Evolutionary conservation across 2,329 filamentous ascomycete genomes (phyloP).

Genomic region (Chaetomiaceae sp.): DNA sequence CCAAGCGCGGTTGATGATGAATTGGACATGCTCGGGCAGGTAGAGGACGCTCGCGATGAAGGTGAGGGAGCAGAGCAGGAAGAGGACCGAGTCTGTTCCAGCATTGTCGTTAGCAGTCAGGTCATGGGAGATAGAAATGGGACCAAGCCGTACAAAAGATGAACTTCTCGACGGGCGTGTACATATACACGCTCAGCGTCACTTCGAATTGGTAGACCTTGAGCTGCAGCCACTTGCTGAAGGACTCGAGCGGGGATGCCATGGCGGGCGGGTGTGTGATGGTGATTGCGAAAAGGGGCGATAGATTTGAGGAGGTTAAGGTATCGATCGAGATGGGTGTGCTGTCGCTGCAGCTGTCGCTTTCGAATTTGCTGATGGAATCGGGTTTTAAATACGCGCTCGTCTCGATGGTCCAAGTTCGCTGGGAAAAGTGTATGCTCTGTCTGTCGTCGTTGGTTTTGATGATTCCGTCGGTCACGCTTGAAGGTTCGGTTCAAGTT

Average conservation of each 20-base stretch:
- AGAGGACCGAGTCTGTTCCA: slow-evolving; percentile 76
- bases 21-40: slow-evolving; percentile 83
- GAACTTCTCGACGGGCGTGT: slow-evolving; percentile 92
- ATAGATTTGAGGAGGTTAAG: too few relatives aligned
- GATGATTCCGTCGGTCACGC: neutral
- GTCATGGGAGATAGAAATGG: neutral
- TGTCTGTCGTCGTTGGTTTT: too few relatives aligned
- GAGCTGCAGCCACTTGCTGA: slow-evolving; percentile 82
- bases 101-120: neutral
- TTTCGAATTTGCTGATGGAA: neutral
- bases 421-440: too few relatives aligned
- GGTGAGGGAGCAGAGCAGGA: slow-evolving; percentile 83
- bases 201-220: slow-evolving; percentile 99
- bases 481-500: neutral
- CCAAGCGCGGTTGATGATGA: slow-evolving; percentile 79
- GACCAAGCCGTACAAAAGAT: slow-evolving; percentile 73
- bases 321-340: neutral
- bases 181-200: slow-evolving; percentile 94
- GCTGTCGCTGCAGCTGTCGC: neutral
- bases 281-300: neutral
- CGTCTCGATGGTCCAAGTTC: too few relatives aligned
- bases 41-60: slow-evolving; percentile 85
- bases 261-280: slow-evolving; percentile 30
- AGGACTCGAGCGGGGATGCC: slow-evolving; percentile 43
- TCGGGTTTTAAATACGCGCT: neutral